Evolutionary conservation across 116 monocot species (phyloP), one percentile per base, ranked within the genome.

Genomic region (Cymodocea nodosa): DNA sequence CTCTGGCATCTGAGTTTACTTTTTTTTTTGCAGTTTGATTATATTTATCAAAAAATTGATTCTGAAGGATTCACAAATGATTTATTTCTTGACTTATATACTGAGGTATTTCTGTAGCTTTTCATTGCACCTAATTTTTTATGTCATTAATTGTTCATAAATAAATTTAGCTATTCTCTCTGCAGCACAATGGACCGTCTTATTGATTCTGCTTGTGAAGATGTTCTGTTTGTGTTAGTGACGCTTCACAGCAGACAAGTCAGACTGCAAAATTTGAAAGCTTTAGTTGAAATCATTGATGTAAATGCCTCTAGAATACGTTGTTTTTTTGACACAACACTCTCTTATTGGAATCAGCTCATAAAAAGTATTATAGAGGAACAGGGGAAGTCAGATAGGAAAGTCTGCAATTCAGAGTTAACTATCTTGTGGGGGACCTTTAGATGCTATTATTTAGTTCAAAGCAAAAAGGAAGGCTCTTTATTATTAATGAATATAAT

Each of bases 401-500:
- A 73, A 74, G 52, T 81, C 68, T 54, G 20, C 56, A 58, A 68
- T 44, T 74, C 79, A 10, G 75, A 88, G 44, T 48, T 86, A 37
- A 70, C 80, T 62, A 52, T 85, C 23, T 40, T 98, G 34, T 98
- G 91, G 97, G 97, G 86, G 52, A 72, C 75, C 30, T 60, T 98
- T 70, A 75, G 61, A 62, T 91, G 85, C 69, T 88, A 71, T 53
- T 77, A 82, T 62, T 71, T 70, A 63, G 65, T 84, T 56, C 62
- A 53, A 58, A 52, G 50, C 74, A 60, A 57, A 39, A 14, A 66
- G 52, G 81, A 71, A 15, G 60, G 57, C 52, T n/a, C 61, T 13
- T 60, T 62, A 35, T 12, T 37, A 15, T 12, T 88, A 10, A 75
- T 44, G 37, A 70, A 76, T 69, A 52, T 88, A 14, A 77, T 87